Conservation (phyloP, 2,329 filamentous ascomycete genomes). For the Aphanoascus verrucosus region DNA sequence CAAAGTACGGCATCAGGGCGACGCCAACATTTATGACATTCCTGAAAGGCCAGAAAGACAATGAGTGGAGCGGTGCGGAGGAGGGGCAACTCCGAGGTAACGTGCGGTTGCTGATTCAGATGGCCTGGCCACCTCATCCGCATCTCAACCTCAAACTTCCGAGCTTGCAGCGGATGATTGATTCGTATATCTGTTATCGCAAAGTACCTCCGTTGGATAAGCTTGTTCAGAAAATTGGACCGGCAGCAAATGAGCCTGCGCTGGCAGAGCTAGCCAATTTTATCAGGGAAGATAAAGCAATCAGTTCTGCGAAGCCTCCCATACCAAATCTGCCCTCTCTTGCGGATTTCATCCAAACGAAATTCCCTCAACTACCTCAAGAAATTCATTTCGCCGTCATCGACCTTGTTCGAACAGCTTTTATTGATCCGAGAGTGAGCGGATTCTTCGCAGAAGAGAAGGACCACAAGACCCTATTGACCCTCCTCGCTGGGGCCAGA, state of each 20-base stretch:
- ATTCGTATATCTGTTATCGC: slow-evolving; percentile 60
- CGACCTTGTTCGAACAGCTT: slow-evolving; percentile 70
- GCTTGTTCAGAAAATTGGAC: slow-evolving; percentile 65
- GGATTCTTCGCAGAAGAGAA: slow-evolving; percentile 73
- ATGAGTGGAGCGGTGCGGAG: slow-evolving; percentile 72
- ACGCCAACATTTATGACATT: slow-evolving; percentile 89
- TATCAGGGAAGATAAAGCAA: slow-evolving; percentile 50
- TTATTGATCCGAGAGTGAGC: slow-evolving; percentile 67
- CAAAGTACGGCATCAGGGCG: slow-evolving; percentile 56
- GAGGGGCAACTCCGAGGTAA: slow-evolving; percentile 57
- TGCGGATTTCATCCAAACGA: slow-evolving; percentile 48
- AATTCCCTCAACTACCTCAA: slow-evolving; percentile 46
- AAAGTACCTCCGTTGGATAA: slow-evolving; percentile 78
- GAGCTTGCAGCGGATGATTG: slow-evolving; percentile 52
- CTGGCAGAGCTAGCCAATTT: slow-evolving; percentile 60
- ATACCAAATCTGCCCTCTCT: slow-evolving; percentile 62
- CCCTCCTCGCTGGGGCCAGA: slow-evolving; percentile 47
- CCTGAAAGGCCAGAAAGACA: slow-evolving; percentile 60
- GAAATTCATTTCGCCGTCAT: slow-evolving; percentile 67
- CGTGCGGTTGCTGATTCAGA: slow-evolving; percentile 61
- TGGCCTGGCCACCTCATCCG: slow-evolving; percentile 64
- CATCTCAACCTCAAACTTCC: slow-evolving; percentile 63
- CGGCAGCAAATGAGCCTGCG: slow-evolving; percentile 46
- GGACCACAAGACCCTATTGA: slow-evolving; percentile 51
- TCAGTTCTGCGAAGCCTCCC: slow-evolving; percentile 53